Base-by-base conservation (phyloP, 2,329 filamentous ascomycete genomes). In the Escovopsis weberi region DNA sequence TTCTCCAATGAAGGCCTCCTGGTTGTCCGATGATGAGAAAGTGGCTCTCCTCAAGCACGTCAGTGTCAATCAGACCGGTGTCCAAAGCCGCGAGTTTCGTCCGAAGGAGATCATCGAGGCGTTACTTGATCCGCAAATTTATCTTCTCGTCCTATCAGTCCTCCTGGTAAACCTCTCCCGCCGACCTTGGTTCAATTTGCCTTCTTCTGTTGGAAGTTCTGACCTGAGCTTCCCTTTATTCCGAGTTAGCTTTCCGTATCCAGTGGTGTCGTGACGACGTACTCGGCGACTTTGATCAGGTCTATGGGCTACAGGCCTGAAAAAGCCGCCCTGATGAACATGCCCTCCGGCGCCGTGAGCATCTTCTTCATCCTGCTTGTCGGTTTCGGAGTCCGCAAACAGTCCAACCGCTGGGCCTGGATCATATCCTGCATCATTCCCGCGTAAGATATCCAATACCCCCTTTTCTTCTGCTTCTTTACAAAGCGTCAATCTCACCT, bases 41-140 rank as follows among this genome's bases (percentile, higher is more conserved):
- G 61, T 68, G 6, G 63, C 63, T 1, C 60, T 74, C 19, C 57
- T 74, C 32, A 69, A 70, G 56, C 68, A 72, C 41, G 66, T 77
- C 36, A 69, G 67, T 33, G 63, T 68, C 43, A 78, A 79, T 55
- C 69, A 77, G 58, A 75, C 72, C 5, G 74, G 74, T 33, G 68
- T 77, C 32, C 62, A 67, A 41, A 74, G 66, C 50, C 68, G 64
- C 48, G 66, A 67, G 46, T 75, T 77, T 54, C 71, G 69, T 19
- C 53, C 59, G 44, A 64, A 60, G 47, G 70, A 77, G 52, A 62
- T 77, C 5, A 40, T 68, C 2, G 74, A 78, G 51, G 65, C 69
- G 6, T 52, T 76, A 1, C 39, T 56, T 18, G 72, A 75, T 48
- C 61, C 64, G n/a, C 70, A 75, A 47, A 55, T 74, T 10, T 75